A percentile compares a stretch with the other conserved stretches of the same genome.
Evolutionary conservation across 208 protist genomes (phyloP).

Genomic region (Leishmania braziliensis): DNA sequence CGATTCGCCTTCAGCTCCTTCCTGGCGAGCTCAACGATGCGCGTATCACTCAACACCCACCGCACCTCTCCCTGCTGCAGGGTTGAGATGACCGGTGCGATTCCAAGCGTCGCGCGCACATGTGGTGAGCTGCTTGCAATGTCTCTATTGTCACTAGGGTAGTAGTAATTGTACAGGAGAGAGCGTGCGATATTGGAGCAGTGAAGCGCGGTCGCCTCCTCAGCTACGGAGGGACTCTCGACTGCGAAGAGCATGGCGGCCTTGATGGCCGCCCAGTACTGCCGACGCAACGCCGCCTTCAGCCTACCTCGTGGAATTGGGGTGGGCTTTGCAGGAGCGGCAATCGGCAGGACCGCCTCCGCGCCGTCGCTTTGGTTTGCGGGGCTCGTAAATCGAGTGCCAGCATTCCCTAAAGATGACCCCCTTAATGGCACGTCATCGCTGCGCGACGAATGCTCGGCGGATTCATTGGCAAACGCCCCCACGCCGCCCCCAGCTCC

Average conservation of each 20-base stretch:
- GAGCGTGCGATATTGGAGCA: conserved; percentile 33
- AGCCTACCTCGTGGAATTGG: conserved; percentile 3
- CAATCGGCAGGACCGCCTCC: background rate
- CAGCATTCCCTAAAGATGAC: background rate
- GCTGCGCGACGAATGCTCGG: background rate
- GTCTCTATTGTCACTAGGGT: background rate
- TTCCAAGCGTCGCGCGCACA: background rate
- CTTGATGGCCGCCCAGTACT: conserved; percentile 27
- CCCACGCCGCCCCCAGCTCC: too few species aligned
- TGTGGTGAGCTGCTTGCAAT: background rate
- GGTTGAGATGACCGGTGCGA: conserved; percentile 6
- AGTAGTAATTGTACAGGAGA: conserved; percentile 27
- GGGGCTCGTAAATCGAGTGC: too few species aligned
- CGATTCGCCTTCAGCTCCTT: conserved; percentile 22
- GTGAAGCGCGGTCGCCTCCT: conserved; percentile 65
- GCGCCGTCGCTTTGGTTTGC: too few species aligned
- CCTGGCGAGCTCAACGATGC: conserved; percentile 30
- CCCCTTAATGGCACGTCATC: background rate
- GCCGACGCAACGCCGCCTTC: conserved; percentile 7
- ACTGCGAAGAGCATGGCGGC: conserved; percentile 66
- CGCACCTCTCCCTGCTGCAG: conserved; percentile 26
- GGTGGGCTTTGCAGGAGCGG: background rate
- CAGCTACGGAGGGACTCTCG: conserved; percentile 49
- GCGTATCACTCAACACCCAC: conserved; percentile 32
- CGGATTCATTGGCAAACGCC: background rate